Conservation (phyloP, 2,329 filamentous ascomycete species). For the Atkinsonella texensis region DNA sequence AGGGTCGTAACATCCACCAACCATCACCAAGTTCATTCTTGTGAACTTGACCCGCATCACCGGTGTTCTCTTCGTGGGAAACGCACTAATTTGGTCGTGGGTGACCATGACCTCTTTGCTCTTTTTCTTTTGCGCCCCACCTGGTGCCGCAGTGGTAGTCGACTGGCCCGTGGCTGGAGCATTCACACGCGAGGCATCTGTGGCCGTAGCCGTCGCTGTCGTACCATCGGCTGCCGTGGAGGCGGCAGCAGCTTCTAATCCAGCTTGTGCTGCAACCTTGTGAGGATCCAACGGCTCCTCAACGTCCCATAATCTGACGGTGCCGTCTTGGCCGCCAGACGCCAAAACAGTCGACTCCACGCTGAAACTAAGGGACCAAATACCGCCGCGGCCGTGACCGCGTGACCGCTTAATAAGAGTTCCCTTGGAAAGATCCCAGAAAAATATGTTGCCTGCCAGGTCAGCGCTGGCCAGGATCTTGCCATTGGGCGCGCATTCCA, state of each 20-base stretch:
- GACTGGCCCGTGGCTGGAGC: conserved; percentile 13
- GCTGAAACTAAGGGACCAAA: conserved; percentile 88
- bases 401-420: conserved; percentile 82
- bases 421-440: conserved; percentile 89
- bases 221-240: conserved; percentile 33
- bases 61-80: conserved; percentile 91
- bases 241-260: conserved; percentile 29
- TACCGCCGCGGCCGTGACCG: conserved; percentile 84
- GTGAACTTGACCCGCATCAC: conserved; percentile 92
- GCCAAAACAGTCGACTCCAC: conserved; percentile 85
- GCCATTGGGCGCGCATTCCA: conserved; percentile 79
- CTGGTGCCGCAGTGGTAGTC: conserved; percentile 14
- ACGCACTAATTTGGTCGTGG: conserved; percentile 87
- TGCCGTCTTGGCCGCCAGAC: conserved; percentile 83
- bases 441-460: conserved; percentile 74
- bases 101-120: conserved; percentile 83
- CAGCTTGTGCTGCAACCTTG: conserved; percentile 37
- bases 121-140: conserved; percentile 52
- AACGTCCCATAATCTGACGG: conserved; percentile 90
- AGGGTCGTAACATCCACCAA: conserved; percentile 59
- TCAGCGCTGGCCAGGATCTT: conserved; percentile 88
- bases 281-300: conserved; percentile 55
- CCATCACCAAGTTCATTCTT: conserved; percentile 85
- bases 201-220: conserved; percentile 13
- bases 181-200: conserved; percentile 16